These are phyloP conservation scores for Staphylotrichum longicolle DNA, from an alignment of 495 filamentous ascomycete species.

Conservation along the genomic window DNA sequence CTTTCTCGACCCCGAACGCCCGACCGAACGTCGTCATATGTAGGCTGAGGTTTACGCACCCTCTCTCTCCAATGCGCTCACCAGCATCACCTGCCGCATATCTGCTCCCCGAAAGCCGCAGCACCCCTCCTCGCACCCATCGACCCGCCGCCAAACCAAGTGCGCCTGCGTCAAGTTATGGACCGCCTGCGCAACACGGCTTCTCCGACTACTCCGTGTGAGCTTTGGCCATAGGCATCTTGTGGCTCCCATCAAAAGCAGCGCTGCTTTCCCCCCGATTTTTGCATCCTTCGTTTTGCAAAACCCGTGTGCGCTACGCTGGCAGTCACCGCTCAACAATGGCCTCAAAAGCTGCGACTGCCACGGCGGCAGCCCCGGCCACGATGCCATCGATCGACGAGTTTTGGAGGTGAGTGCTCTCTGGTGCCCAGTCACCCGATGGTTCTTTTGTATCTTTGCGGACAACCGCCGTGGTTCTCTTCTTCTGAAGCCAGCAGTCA, in stretches of 20 bases:
- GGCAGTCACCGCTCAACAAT: conserved; percentile 17
- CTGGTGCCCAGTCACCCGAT: neutral
- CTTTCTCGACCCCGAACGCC: neutral
- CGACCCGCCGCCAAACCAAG: conserved; percentile 20
- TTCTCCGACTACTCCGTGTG: conserved; percentile 26
- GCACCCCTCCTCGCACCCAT: conserved; percentile 26
- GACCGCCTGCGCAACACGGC: conserved; percentile 29
- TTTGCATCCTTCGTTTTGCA: neutral
- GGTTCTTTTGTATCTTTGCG: too few species aligned
- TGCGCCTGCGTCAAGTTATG: conserved; percentile 31
- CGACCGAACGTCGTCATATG: conserved; percentile 1
- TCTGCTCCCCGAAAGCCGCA: conserved; percentile 30
- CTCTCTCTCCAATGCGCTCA: conserved; percentile 33
- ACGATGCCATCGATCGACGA: conserved; percentile 23
- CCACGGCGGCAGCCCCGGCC: conserved; percentile 8
- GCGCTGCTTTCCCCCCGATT: conserved; percentile 1
- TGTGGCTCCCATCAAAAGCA: conserved; percentile 8
- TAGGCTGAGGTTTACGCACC: neutral
- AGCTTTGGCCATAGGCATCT: conserved; percentile 23
- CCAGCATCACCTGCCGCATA: conserved; percentile 16
- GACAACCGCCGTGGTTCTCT: too few species aligned
- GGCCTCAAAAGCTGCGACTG: conserved; percentile 18
- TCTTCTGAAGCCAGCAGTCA: too few species aligned
- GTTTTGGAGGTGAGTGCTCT: conserved; percentile 30
- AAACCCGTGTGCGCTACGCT: neutral